Conservation (phyloP, 352 stramenopile species). For the Salisapilia sapeloensis region DNA sequence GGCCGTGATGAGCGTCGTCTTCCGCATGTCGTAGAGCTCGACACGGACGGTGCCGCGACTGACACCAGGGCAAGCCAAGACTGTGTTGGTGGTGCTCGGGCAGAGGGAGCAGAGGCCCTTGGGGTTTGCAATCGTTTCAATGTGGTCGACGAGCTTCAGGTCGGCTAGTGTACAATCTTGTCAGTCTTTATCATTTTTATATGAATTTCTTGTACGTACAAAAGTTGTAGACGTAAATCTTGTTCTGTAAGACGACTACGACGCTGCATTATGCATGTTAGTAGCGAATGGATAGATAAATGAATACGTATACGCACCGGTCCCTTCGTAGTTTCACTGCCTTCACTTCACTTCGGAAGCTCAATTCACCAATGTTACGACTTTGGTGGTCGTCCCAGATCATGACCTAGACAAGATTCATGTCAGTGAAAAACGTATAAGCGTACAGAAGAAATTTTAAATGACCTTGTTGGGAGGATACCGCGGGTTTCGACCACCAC, state of each 20-base stretch:
- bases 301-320: slow-evolving; percentile 23
- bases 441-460: not conserved
- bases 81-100: slow-evolving; percentile 84
- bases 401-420: slow-evolving; percentile 73
- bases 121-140: slow-evolving; percentile 97
- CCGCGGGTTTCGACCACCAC: slow-evolving; percentile 80
- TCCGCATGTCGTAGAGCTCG: slow-evolving; percentile 94
- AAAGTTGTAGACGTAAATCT: slow-evolving; percentile 98
- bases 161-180: slow-evolving; percentile 41
- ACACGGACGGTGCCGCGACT: slow-evolving; percentile 86
- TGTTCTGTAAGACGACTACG: slow-evolving; percentile 93
- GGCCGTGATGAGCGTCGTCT: slow-evolving; percentile 90
- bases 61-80: slow-evolving; percentile 91
- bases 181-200: too few relatives aligned
- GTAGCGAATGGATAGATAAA: too few relatives aligned
- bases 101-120: slow-evolving; percentile 90
- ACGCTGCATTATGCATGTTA: slow-evolving; percentile 36
- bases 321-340: slow-evolving; percentile 92
- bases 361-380: slow-evolving; percentile 95
- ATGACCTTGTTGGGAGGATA: slow-evolving; percentile 94
- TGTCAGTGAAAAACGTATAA: too few relatives aligned
- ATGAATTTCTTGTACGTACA: slow-evolving; percentile 15
- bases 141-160: slow-evolving; percentile 94
- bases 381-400: slow-evolving; percentile 99
- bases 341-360: slow-evolving; percentile 94